Percentiles rank a stretch among this genome's conserved stretches.
These are phyloP conservation scores for Xerocomus subilludens DNA, from an alignment of 1,284 basidiomycete genomes.

Conservation along the genomic window DNA sequence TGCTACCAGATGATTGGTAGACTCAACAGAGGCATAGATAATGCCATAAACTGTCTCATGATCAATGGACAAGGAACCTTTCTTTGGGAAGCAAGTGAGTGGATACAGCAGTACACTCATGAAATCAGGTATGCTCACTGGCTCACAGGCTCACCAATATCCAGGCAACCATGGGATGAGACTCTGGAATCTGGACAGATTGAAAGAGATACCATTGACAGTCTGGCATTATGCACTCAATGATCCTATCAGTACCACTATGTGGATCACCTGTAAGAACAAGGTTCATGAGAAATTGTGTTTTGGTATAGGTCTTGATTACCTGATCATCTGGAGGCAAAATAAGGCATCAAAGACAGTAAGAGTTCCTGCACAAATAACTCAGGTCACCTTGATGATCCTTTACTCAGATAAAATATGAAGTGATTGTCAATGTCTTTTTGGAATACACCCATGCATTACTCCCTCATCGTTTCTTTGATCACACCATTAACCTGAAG, in stretches of 20 bases:
- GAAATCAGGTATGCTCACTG: not conserved
- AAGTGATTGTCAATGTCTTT: no score
- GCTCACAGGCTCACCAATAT: not conserved
- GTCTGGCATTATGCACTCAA: not conserved
- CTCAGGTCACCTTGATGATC: not conserved
- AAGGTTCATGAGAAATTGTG: not conserved
- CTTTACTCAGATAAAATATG: not conserved
- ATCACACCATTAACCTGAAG: no score
- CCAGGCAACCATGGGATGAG: conserved; percentile 5
- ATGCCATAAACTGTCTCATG: conserved; percentile 1
- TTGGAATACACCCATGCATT: no score
- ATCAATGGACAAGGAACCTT: not conserved
- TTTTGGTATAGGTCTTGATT: conserved; percentile 4
- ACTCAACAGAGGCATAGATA: not conserved
- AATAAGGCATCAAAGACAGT: not conserved
- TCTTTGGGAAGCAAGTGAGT: not conserved
- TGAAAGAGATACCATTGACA: conserved; percentile 4
- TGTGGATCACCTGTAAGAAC: conserved; percentile 1
- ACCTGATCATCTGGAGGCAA: conserved; percentile 9
- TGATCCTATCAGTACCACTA: not conserved
- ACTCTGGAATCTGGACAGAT: not conserved
- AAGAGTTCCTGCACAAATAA: not conserved
- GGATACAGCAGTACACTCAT: not conserved
- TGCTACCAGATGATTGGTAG: not conserved
- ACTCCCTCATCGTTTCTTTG: no score